These are phyloP conservation scores for Colletotrichum simmondsii DNA, from an alignment of 2,329 filamentous ascomycete genomes.

Conservation along the genomic window DNA sequence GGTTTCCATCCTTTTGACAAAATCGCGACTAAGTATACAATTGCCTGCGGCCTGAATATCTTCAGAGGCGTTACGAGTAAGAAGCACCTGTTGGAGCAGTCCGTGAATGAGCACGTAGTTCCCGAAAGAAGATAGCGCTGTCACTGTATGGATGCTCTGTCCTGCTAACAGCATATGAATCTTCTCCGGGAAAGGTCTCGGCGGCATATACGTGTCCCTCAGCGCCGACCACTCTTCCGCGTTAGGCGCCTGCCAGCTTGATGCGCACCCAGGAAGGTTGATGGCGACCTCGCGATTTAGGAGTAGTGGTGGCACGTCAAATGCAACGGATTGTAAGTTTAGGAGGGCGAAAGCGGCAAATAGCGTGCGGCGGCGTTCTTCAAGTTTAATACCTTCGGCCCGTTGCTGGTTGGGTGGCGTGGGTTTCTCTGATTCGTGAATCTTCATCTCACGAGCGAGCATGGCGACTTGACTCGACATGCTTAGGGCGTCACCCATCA, in stretches of 20 bases:
- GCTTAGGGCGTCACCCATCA: slow-evolving; percentile 66
- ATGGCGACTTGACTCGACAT: slow-evolving; percentile 67
- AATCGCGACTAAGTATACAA: too few species aligned
- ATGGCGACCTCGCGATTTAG: slow-evolving; percentile 64
- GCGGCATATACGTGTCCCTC: slow-evolving; percentile 33
- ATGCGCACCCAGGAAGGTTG: slow-evolving; percentile 63
- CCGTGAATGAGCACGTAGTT: slow-evolving; percentile 66
- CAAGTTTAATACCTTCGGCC: slow-evolving; percentile 59
- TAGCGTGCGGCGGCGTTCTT: slow-evolving; percentile 30
- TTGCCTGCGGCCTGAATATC: too few species aligned
- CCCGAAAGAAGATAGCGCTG: slow-evolving; percentile 57
- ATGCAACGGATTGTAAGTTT: slow-evolving; percentile 70
- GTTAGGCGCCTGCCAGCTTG: slow-evolving; percentile 65
- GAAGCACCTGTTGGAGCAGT: slow-evolving; percentile 64
- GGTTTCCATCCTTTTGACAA: slow-evolving; percentile 46
- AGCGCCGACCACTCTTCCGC: slow-evolving; percentile 59
- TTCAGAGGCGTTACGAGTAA: slow-evolving; percentile 50
- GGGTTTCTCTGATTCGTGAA: slow-evolving; percentile 37
- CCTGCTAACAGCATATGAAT: slow-evolving; percentile 43
- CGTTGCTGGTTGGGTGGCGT: slow-evolving; percentile 43
- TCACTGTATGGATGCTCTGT: slow-evolving; percentile 13
- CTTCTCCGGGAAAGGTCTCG: slow-evolving; percentile 44
- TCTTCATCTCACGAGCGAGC: slow-evolving; percentile 64
- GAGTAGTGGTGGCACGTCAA: slow-evolving; percentile 69
- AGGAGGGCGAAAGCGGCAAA: slow-evolving; percentile 63